Evolutionary conservation across 306 rosid genomes (phyloP).

Genomic region (Senna tora): DNA sequence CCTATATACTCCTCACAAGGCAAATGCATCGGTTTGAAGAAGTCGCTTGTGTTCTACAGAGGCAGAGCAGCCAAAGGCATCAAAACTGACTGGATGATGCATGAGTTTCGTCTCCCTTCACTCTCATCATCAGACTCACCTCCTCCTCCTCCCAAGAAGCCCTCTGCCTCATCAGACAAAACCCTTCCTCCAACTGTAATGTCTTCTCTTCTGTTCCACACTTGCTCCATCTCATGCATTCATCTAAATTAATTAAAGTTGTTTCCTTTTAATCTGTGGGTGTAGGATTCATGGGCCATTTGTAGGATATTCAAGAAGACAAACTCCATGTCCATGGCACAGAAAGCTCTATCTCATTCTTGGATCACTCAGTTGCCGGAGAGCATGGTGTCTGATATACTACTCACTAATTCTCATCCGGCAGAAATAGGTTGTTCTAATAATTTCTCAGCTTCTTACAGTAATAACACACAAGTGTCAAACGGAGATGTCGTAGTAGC

Average conservation of each 20-base stretch:
- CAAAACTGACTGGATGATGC: slow-evolving; percentile 97
- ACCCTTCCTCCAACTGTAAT: slow-evolving; percentile 59
- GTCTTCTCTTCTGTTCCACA: slow-evolving; percentile 1
- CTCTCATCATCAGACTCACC: slow-evolving; percentile 38
- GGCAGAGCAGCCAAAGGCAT: slow-evolving; percentile 83
- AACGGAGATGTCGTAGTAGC: slow-evolving; percentile 44
- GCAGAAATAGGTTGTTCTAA: slow-evolving; percentile 47
- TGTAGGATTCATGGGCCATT: slow-evolving; percentile 88
- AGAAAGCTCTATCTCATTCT: slow-evolving; percentile 67
- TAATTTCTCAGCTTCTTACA: too few species aligned
- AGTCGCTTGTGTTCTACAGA: slow-evolving; percentile 82
- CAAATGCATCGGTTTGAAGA: slow-evolving; percentile 84
- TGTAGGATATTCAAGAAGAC: slow-evolving; percentile 90
- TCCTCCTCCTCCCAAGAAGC: slow-evolving; percentile 54
- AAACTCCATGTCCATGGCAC: slow-evolving; percentile 72
- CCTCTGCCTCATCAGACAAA: slow-evolving; percentile 59
- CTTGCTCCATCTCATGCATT: neutral
- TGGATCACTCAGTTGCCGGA: slow-evolving; percentile 66
- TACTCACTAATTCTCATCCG: slow-evolving; percentile 31
- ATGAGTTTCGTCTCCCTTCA: slow-evolving; percentile 77
- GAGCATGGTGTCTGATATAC: slow-evolving; percentile 43
- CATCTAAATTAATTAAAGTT: neutral
- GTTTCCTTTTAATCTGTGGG: neutral
- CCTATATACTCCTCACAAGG: slow-evolving; percentile 76
- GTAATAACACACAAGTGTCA: too few species aligned